These are phyloP conservation scores for Suillus clintonianus DNA, from an alignment of 768 basidiomycete genomes.

Conservation along the genomic window DNA sequence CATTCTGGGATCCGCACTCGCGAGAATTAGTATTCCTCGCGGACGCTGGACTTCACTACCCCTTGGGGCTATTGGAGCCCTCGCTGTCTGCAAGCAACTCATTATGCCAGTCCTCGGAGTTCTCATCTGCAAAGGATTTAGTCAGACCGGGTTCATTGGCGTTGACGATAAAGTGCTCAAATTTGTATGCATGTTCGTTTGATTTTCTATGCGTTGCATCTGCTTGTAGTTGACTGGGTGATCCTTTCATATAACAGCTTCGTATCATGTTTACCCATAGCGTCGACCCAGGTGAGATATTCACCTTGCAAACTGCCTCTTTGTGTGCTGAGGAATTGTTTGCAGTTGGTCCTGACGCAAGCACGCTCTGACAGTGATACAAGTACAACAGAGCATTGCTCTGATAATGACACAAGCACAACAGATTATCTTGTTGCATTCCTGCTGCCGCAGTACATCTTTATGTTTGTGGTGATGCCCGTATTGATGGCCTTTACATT, in stretches of 20 bases:
- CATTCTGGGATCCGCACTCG: slow-evolving; percentile 63
- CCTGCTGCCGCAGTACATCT: slow-evolving; percentile 1
- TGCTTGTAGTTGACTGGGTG: neutral
- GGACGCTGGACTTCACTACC: slow-evolving; percentile 47
- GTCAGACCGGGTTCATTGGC: slow-evolving; percentile 45
- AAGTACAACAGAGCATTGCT: slow-evolving; percentile 55
- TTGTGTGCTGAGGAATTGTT: neutral
- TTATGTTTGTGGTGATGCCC: neutral
- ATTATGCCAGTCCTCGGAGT: slow-evolving; percentile 64
- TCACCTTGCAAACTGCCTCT: neutral
- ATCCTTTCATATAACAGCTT: slow-evolving; percentile 40
- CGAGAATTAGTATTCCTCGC: slow-evolving; percentile 54
- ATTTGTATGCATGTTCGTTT: slow-evolving; percentile 67
- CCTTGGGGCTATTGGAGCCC: slow-evolving; percentile 51
- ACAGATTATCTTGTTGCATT: slow-evolving; percentile 38
- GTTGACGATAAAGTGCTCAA: slow-evolving; percentile 56
- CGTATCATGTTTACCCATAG: slow-evolving; percentile 61
- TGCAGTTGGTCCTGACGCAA: slow-evolving; percentile 62
- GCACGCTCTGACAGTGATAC: slow-evolving; percentile 55
- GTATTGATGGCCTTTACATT: neutral
- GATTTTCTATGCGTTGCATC: neutral
- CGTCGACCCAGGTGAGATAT: slow-evolving; percentile 51
- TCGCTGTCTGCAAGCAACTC: slow-evolving; percentile 58
- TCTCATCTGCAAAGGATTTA: slow-evolving; percentile 52
- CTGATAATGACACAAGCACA: slow-evolving; percentile 50